These are phyloP conservation scores for Diaporthe vaccinii DNA, from an alignment of 2,329 filamentous ascomycete genomes.

Conservation along the genomic window DNA sequence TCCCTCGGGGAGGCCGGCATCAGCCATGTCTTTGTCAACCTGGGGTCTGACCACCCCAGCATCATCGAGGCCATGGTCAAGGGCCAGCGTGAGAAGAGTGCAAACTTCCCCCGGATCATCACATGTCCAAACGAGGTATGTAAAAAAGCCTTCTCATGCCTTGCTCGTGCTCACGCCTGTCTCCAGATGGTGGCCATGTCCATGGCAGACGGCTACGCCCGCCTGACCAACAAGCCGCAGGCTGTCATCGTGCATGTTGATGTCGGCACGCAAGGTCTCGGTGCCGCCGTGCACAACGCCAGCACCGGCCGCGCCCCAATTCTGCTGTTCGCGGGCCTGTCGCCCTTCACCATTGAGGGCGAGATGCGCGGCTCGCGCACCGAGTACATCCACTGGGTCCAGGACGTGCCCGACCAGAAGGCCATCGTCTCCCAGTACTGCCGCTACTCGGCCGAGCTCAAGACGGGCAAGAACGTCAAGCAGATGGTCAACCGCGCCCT, in stretches of 20 bases:
- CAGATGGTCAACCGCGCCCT: conserved; percentile 89
- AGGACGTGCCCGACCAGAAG: conserved; percentile 58
- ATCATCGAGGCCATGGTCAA: conserved; percentile 84
- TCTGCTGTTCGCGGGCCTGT: conserved; percentile 58
- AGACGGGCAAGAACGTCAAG: conserved; percentile 87
- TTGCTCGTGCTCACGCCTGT: not conserved
- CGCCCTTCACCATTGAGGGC: conserved; percentile 58
- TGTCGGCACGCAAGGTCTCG: conserved; percentile 80
- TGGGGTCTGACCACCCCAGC: conserved; percentile 75
- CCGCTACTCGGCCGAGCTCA: conserved; percentile 85
- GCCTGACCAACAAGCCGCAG: conserved; percentile 75
- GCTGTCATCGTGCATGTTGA: conserved; percentile 81
- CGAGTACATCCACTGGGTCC: conserved; percentile 60
- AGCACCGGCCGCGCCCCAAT: conserved; percentile 77
- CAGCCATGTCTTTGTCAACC: conserved; percentile 71
- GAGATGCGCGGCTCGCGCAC: conserved; percentile 57
- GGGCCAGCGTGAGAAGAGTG: conserved; percentile 74
- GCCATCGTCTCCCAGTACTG: conserved; percentile 84
- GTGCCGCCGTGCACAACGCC: conserved; percentile 79
- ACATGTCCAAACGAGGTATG: conserved; percentile 80
- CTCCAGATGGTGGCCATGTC: conserved; percentile 80
- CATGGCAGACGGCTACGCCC: conserved; percentile 81
- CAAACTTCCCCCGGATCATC: conserved; percentile 74
- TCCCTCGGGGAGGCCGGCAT: conserved; percentile 79
- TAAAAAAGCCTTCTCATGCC: not conserved